phyloP scores from a whole-genome alignment of 31 red algal species.

The Asparagopsis taxiformis region DNA sequence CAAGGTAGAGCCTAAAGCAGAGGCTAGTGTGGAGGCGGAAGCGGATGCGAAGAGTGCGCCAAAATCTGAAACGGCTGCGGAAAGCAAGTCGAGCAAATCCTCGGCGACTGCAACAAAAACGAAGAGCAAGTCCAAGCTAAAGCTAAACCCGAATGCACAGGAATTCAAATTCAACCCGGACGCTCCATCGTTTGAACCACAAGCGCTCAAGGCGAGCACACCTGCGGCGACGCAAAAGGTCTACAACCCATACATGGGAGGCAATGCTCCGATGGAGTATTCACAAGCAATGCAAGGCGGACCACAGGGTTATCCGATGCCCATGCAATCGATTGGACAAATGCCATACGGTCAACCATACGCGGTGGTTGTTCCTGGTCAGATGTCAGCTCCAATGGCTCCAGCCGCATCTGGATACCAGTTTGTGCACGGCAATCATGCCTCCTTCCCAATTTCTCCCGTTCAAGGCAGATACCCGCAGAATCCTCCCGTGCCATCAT shows the following conservation, averaged over 20 bases:
- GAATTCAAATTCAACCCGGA: slow-evolving; percentile 76
- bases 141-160: slow-evolving; percentile 74
- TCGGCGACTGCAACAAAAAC: not conserved
- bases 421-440: slow-evolving; percentile 43
- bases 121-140: slow-evolving; percentile 24
- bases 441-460: slow-evolving; percentile 16
- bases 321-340: slow-evolving; percentile 48
- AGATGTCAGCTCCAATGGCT: slow-evolving; percentile 13
- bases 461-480: slow-evolving; percentile 39
- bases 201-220: slow-evolving; percentile 19
- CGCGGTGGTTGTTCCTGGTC: slow-evolving; percentile 22
- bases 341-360: slow-evolving; percentile 51
- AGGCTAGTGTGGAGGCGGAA: too few relatives aligned
- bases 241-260: slow-evolving; percentile 2
- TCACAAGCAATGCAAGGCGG: slow-evolving; percentile 27
- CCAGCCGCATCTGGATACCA: slow-evolving; percentile 29
- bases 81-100: not conserved
- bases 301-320: slow-evolving; percentile 43
- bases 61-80: slow-evolving; percentile 4
- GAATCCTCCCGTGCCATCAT: slow-evolving; percentile 35
- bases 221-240: not conserved
- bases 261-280: slow-evolving; percentile 22
- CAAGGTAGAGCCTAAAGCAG: too few relatives aligned
- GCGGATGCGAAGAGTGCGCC: too few relatives aligned
- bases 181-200: slow-evolving; percentile 46